phyloP scores from a whole-genome alignment of 164 flowering plant genomes.

The Houttuynia cordata region DNA sequence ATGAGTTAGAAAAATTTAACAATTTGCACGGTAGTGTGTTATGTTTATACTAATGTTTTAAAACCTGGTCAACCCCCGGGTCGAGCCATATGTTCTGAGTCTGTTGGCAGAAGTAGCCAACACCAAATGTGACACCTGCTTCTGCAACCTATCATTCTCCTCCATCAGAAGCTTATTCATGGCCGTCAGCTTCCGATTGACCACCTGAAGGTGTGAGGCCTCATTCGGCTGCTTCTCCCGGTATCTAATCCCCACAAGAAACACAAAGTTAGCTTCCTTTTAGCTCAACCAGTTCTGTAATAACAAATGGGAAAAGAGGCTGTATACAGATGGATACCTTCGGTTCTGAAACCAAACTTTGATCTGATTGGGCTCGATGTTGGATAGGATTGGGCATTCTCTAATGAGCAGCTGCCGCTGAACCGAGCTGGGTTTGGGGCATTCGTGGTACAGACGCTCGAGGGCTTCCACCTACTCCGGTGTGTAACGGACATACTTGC shows the following conservation, averaged over 20 bases:
- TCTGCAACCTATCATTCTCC: slow-evolving; percentile 92
- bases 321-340: slow-evolving; percentile 35
- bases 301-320: not conserved
- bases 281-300: not conserved
- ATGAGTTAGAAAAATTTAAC: no score
- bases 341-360: slow-evolving; percentile 99
- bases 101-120: slow-evolving; percentile 78
- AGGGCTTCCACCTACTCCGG: slow-evolving; percentile 99
- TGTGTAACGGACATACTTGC: slow-evolving; percentile 92
- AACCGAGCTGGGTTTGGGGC: slow-evolving; percentile 92
- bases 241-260: slow-evolving; percentile 35
- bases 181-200: slow-evolving; percentile 79
- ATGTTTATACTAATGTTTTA: no score
- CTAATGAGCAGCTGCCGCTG: slow-evolving; percentile 91
- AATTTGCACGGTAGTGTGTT: no score
- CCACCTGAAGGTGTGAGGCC: slow-evolving; percentile 77
- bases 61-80: no score
- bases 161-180: slow-evolving; percentile 97
- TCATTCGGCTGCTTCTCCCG: slow-evolving; percentile 95
- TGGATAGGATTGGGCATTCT: slow-evolving; percentile 88
- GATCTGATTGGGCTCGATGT: slow-evolving; percentile 95
- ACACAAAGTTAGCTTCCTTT: not conserved
- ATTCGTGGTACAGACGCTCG: slow-evolving; percentile 90
- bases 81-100: slow-evolving; percentile 56
- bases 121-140: slow-evolving; percentile 89